Base-by-base conservation (phyloP, 345 rosid genomes). In the Populus ilicifolia region DNA sequence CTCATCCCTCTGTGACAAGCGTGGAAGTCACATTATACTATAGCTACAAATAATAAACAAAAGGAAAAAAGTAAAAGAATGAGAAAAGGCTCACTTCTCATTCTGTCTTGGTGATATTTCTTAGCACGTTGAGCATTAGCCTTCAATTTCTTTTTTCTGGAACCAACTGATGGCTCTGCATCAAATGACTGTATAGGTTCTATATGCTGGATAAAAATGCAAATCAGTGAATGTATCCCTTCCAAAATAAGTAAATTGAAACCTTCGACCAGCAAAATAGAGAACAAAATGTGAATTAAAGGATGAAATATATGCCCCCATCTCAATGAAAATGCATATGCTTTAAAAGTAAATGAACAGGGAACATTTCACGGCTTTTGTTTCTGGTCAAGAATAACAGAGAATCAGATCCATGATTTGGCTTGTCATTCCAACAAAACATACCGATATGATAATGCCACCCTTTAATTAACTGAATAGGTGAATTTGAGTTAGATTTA, bases 61-160 rank as follows among this genome's bases (percentile, higher is more conserved):
- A 43, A 62, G 17, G 36, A 35, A 64, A 77, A 67, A 23, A 35
- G 30, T 50, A 50, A 50, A 50, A 5, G n/a, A 50, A 50, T 16
- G 39, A 71, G 12, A 44, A 69, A 35, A 69, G 48, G 72, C 90
- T 88, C 78, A 88, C 89, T 77, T 74, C 85, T 89, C 75, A 61
- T 75, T 78, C 81, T 87, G 77, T 87, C 86, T 14, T 64, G 38
- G 72, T 77, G 71, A 70, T 73, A 41, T 73, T 83, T 91, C 73
- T 76, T 71, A 71, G 77, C 67, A 74, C 9, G 81, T 71, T 17
- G 86, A 75, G 84, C 72, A 48, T 79, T 74, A 81, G 72, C 41
- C 78, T 83, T 85, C 63, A 71, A 6, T 72, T 35, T 67, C 46
- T 63, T 72, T 63, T 83, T 88, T 68, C 67, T 68, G 43, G 70